Percentiles rank a stretch among this genome's conserved stretches.
phyloP scores from a whole-genome alignment of 495 filamentous ascomycete species.

The Penicillium crystallinum region DNA sequence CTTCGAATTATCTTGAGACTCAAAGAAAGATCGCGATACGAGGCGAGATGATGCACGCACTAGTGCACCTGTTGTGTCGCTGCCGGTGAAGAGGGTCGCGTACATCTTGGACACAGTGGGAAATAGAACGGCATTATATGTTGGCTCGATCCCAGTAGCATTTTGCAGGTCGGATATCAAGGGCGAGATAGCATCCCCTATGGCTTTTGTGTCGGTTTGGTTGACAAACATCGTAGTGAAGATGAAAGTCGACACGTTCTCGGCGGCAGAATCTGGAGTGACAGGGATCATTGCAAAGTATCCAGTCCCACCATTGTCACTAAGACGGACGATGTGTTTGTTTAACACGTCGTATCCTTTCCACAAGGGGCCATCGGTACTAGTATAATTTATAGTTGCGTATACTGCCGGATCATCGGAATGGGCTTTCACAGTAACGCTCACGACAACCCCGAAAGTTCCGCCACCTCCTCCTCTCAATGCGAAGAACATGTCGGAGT shows the following conservation, averaged over 20 bases:
- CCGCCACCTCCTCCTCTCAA: slow-evolving; percentile 49
- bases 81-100: neutral
- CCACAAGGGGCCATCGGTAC: neutral
- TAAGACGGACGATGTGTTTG: neutral
- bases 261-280: neutral
- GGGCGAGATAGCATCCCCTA: neutral
- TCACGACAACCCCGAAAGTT: slow-evolving; percentile 44
- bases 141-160: neutral
- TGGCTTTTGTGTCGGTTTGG: neutral
- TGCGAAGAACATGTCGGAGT: slow-evolving; percentile 44
- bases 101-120: neutral
- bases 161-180: neutral
- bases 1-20: neutral
- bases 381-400: neutral
- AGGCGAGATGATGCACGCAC: neutral
- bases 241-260: neutral
- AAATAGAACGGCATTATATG: neutral
- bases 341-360: neutral
- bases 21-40: neutral
- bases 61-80: neutral
- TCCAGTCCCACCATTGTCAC: neutral
- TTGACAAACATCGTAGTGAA: neutral
- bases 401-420: slow-evolving; percentile 7
- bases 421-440: slow-evolving; percentile 34
- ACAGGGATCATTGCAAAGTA: neutral